Base-by-base conservation (phyloP, 371 early-diverging fungal genomes). In the Smittium mucronatum region DNA sequence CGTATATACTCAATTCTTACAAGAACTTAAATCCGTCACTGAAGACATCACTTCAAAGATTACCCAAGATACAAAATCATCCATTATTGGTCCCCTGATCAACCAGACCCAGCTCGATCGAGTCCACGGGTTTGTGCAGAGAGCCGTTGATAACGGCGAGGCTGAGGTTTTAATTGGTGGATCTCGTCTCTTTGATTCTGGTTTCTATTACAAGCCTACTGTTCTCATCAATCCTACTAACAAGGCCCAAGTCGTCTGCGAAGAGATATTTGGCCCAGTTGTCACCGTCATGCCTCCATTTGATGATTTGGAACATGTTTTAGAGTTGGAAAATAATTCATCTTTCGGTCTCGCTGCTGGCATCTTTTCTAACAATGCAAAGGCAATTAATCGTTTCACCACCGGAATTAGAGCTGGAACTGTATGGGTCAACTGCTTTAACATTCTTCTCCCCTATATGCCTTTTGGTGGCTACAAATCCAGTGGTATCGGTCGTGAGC, bases 251-350 rank as follows among this genome's bases (percentile, higher is more conserved):
- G 76, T 95, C 33, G 88, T 88, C 74, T 81, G 80, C 35, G 90
- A 94, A 70, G 96, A 95, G 75, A 87, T 94, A 69, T 95, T 95
- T 83, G 96, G 96, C 1, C 96, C 96, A 0, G 93, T 95, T 2
- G 84, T 90, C 16, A 82, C 85, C 33, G 87, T 93, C 58, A 78
- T 86, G 67, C 80, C 81, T 69, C 88, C 87, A 34, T 93, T 94
- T 75, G 83, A 81, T 64, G 81, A 81, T 0, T 73, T 88, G 2
- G 89, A 92, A 28, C 93, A 93, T 70, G 93, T 86, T 2, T 80
- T 93, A 34, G 83, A 81, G 57, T 77, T 82, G 0, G 93, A 92
- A 64, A 83, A 85, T 64, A 71, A 61, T 67, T 86, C 88, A 34
- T 80, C 81, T 30, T 95, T 88, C 79, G 94, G 93, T 1, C 80